These are phyloP conservation scores for Lunularia cruciata DNA, from an alignment of 225 moss, liverwort and hornwort genomes.

Conservation along the genomic window DNA sequence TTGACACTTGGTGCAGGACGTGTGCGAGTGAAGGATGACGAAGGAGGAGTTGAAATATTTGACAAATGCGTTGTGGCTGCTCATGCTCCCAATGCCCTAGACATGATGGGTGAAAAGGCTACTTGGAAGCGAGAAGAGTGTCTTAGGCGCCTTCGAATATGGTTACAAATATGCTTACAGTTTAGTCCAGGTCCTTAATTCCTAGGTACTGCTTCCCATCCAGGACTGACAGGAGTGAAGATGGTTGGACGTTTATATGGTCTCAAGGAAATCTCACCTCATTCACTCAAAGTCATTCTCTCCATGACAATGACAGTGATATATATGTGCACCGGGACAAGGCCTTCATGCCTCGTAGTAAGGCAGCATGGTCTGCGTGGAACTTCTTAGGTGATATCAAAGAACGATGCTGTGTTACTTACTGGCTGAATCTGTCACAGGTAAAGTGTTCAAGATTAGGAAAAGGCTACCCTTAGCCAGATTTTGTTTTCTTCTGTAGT, in stretches of 20 bases:
- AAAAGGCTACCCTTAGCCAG: no score
- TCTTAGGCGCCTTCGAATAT: slow-evolving; percentile 83
- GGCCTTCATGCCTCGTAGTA: slow-evolving; percentile 63
- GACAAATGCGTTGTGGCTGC: slow-evolving; percentile 85
- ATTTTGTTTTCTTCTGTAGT: no score
- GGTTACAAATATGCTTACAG: slow-evolving; percentile 53
- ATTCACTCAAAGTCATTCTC: no score
- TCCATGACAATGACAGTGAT: slow-evolving; percentile 49
- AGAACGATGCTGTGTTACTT: slow-evolving; percentile 69
- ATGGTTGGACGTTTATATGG: not conserved
- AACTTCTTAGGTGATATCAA: slow-evolving; percentile 74
- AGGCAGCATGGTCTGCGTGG: slow-evolving; percentile 87
- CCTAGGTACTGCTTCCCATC: not conserved
- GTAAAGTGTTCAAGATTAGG: slow-evolving; percentile 32
- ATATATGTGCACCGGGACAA: slow-evolving; percentile 80
- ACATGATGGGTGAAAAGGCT: slow-evolving; percentile 67
- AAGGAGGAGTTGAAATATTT: slow-evolving; percentile 62
- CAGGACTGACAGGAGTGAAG: not conserved
- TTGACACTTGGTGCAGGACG: slow-evolving; percentile 39
- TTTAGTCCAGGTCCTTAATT: not conserved
- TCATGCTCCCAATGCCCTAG: slow-evolving; percentile 86
- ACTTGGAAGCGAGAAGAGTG: slow-evolving; percentile 57
- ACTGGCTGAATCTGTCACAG: slow-evolving; percentile 85
- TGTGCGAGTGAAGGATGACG: slow-evolving; percentile 64
- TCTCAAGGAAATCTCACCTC: not conserved